Conservation (phyloP, 495 filamentous ascomycete genomes). For the Aspergillus panamensis region DNA sequence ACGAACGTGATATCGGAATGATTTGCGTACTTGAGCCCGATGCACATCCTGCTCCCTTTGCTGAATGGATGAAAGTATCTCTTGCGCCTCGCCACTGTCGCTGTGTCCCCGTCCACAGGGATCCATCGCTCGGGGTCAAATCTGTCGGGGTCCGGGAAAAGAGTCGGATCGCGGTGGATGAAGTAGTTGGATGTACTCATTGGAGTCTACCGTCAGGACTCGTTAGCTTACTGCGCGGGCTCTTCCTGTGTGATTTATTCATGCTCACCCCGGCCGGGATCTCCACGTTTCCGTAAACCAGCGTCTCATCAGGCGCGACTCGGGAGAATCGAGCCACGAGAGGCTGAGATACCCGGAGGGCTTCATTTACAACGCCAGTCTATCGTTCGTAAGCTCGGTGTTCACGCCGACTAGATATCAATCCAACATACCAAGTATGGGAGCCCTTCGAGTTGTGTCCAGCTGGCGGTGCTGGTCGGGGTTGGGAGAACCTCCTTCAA, state of each 20-base stretch:
- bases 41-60: conserved; percentile 43
- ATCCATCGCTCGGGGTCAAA: conserved; percentile 53
- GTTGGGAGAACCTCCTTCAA: conserved; percentile 28
- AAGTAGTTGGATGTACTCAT: conserved; percentile 47
- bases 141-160: conserved; percentile 44
- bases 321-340: conserved; percentile 39
- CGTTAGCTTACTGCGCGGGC: too few species aligned
- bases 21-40: conserved; percentile 20
- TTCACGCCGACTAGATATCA: not conserved
- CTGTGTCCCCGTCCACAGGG: conserved; percentile 7
- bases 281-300: conserved; percentile 38
- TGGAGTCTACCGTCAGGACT: conserved; percentile 23
- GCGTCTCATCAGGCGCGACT: conserved; percentile 35
- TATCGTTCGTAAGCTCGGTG: conserved; percentile 24
- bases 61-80: conserved; percentile 42
- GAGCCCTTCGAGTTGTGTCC: conserved; percentile 46
- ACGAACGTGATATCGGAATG: not conserved
- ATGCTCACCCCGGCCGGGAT: conserved; percentile 35
- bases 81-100: conserved; percentile 23
- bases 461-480: conserved; percentile 25
- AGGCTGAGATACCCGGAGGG: conserved; percentile 43
- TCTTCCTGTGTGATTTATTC: too few species aligned
- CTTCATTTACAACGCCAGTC: conserved; percentile 46
- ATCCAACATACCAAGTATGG: conserved; percentile 43
- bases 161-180: conserved; percentile 42